Evolutionary conservation across 768 basidiomycete species (phyloP), one percentile per base, ranked within the genome.

Genomic region (Collybia sp.): DNA sequence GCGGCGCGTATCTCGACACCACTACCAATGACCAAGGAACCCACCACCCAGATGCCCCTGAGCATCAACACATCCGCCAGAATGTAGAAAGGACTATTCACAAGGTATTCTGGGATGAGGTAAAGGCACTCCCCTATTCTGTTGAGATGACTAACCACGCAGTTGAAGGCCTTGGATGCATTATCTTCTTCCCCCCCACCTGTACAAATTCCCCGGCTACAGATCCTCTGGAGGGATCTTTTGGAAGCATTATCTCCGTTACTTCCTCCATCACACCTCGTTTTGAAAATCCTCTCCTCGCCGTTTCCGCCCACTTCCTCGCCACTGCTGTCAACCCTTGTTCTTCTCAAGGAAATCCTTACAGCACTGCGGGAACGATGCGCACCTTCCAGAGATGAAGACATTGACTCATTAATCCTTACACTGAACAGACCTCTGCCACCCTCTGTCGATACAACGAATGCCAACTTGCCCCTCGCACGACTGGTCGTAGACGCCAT

Each of bases 101-200:
- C 58, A 68, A 66, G 41, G 85, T 82, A 3, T 89, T 89, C 58
- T 89, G 86, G 86, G 78, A 81, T 35, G 77, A 85, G 72, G 86
- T 87, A 53, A 56, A 73, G 54, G 44, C 39, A 34, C 3, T 47
- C 6, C 52, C 40, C 20, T 34, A 42, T 13, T 44, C 10, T 36
- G 30, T 18, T 38, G 30, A 20, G 25, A 20, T 36, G 30, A 20
- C 40, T 25, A 16, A 30, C n/a, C 12, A n/a, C 25, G 8, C 25
- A n/a, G n/a, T n/a, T 18, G 2, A 37, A 88, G 86, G 85, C 78
- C 1, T 51, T 73, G 9, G 68, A 75, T 45, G 58, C 72, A 1
- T 69, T 89, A 6, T 81, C 82, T 2, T 76, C 76, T 19, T 69
- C 76, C n/a, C 62, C 66, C 12, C 83, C 85, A 0, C 71, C 80